Base-by-base conservation (phyloP, 2,329 filamentous ascomycete species). In the Incumbomyces delicatus region DNA sequence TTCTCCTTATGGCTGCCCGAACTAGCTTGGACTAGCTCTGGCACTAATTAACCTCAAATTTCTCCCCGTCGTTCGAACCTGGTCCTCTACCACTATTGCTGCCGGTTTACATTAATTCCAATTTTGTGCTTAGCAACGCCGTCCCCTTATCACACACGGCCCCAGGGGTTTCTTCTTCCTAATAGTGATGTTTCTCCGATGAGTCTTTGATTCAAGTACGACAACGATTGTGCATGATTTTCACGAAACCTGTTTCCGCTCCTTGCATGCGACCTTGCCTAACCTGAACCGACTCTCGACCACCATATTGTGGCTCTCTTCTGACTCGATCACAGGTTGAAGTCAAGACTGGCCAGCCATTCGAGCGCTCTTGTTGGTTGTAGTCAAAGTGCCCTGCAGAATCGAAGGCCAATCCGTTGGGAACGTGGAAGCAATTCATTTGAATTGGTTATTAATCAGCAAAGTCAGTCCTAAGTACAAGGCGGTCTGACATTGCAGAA, bases 161-260 rank as follows among this genome's bases (percentile, higher is more conserved):
- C 20, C 33, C 34, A 35, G 32, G 27, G 14, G 29, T 29, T 16
- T 22, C 33, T 27, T 31, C 42, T 37, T 17, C 22, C 33, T 45
- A 37, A 38, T 37, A n/a, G 33, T 20, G 22, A 36, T 45, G 42
- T 27, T 27, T 13, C 12, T 31, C 17, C 17, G 18, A 45, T 45
- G 42, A 45, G 33, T 45, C 6, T 38, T 45, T 18, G 18, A 37
- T n/a, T 16, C 20, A 27, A 27, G 29, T 16, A 37, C 30, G 18
- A 38, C 33, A 8, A 45, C 33, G 33, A 38, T 31, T 45, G 42
- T 35, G 42, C 32, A 38, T 29, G 33, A 38, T 30, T 45, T 31
- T 31, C 34, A 45, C 38, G 42, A 45, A 45, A 44, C 22, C 38
- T 38, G 37, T 45, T 45, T 32, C 42, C 42, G 38, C 42, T 45